These are phyloP conservation scores for Inosperma sp. DNA, from an alignment of 768 basidiomycete species.

Conservation along the genomic window DNA sequence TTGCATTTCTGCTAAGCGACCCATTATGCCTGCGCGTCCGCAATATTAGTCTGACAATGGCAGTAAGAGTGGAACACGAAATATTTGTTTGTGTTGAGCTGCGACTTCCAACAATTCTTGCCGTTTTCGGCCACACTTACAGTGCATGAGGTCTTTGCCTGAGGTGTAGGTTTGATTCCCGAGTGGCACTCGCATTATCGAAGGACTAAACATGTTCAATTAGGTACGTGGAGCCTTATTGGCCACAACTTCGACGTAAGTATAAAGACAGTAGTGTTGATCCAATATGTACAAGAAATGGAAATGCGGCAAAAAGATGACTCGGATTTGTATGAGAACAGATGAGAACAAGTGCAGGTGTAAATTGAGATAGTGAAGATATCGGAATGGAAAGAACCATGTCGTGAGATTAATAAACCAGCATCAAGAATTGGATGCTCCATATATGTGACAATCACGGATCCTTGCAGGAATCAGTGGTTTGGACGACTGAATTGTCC, in stretches of 20 bases:
- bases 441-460: neutral
- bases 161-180: too few species aligned
- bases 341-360: neutral
- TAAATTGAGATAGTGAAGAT: neutral
- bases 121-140: neutral
- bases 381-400: neutral
- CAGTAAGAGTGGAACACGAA: neutral
- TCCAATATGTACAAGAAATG: slow-evolving; percentile 4
- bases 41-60: slow-evolving; percentile 2
- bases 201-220: too few species aligned
- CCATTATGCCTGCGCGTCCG: slow-evolving; percentile 52
- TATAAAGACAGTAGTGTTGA: too few species aligned
- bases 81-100: slow-evolving; percentile 3
- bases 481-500: slow-evolving; percentile 21
- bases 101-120: neutral
- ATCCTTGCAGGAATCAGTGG: slow-evolving; percentile 13
- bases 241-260: neutral
- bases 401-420: neutral
- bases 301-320: neutral
- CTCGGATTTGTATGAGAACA: neutral
- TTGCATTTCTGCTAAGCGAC: slow-evolving; percentile 95
- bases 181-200: too few species aligned
- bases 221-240: too few species aligned
- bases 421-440: neutral
- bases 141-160: neutral